These are phyloP conservation scores for Trichophyton mentagrophytes DNA, from an alignment of 2,329 filamentous ascomycete species.

Conservation along the genomic window DNA sequence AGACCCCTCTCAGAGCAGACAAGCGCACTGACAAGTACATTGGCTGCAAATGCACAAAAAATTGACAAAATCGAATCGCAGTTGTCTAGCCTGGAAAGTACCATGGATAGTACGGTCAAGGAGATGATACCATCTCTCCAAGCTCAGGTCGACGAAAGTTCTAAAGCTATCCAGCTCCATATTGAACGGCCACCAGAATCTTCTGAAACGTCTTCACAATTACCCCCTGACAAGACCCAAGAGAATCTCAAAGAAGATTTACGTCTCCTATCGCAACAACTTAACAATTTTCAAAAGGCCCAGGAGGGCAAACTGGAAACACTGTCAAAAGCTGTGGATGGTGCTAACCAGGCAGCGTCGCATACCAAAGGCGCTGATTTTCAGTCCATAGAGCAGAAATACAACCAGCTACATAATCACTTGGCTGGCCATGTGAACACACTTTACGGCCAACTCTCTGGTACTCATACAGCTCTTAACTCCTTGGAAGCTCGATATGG, in stretches of 20 bases:
- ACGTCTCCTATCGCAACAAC: neutral
- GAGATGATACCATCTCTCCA: neutral
- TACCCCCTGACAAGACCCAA: neutral
- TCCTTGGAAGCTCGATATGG: conserved; percentile 39
- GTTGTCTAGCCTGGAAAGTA: neutral
- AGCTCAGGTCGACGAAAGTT: neutral
- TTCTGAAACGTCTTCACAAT: neutral
- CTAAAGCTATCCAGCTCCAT: neutral
- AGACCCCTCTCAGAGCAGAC: neutral
- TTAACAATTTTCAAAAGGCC: neutral
- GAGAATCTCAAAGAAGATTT: neutral
- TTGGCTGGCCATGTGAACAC: neutral
- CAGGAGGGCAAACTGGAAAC: neutral
- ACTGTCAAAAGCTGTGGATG: neutral
- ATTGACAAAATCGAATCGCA: neutral
- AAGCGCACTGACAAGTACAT: neutral
- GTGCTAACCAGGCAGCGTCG: neutral
- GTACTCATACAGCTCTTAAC: conserved; percentile 14
- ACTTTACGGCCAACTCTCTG: neutral
- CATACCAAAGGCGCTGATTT: neutral
- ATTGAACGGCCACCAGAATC: neutral
- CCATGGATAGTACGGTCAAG: neutral
- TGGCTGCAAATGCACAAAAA: neutral
- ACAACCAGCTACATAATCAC: neutral
- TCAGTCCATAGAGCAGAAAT: neutral